These are phyloP conservation scores for Auricularia sp. DNA, from an alignment of 768 basidiomycete species.

Conservation along the genomic window DNA sequence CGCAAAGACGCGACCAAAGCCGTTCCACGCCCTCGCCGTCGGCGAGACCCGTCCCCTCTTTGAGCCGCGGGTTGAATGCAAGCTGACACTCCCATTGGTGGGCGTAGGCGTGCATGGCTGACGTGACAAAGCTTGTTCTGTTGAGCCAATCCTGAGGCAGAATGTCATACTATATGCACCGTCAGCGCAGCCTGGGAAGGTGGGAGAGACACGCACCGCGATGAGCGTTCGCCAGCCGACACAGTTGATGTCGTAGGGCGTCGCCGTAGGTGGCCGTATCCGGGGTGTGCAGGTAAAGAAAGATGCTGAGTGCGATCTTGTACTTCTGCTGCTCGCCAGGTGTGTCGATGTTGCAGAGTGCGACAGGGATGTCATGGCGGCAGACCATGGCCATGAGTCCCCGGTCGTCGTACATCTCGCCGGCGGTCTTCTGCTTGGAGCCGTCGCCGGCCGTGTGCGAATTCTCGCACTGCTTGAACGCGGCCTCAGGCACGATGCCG, in stretches of 20 bases:
- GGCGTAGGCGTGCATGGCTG: slow-evolving; percentile 5
- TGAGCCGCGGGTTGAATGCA: background rate
- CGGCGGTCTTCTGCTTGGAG: background rate
- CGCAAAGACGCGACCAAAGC: background rate
- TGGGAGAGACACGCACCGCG: background rate
- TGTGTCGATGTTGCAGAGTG: slow-evolving; percentile 7
- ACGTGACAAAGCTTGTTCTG: background rate
- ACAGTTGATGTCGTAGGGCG: background rate
- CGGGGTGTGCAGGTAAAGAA: background rate
- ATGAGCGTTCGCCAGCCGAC: background rate
- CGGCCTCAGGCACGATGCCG: slow-evolving; percentile 22
- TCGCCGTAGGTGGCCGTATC: background rate
- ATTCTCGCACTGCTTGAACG: slow-evolving; percentile 8
- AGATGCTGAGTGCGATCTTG: background rate
- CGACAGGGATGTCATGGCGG: slow-evolving; percentile 25
- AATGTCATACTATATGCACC: background rate
- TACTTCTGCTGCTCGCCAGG: slow-evolving; percentile 5
- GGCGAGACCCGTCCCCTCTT: background rate
- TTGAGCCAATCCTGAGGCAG: background rate
- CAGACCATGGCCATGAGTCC: slow-evolving; percentile 32
- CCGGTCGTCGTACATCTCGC: slow-evolving; percentile 20
- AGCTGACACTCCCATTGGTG: slow-evolving; percentile 4
- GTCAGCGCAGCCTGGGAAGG: background rate
- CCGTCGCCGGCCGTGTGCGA: background rate
- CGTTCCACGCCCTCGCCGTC: background rate